Percentiles rank a stretch among this genome's conserved stretches.
phyloP scores from a whole-genome alignment of 768 basidiomycete genomes.

The Phanerodontia chrysosporium region DNA sequence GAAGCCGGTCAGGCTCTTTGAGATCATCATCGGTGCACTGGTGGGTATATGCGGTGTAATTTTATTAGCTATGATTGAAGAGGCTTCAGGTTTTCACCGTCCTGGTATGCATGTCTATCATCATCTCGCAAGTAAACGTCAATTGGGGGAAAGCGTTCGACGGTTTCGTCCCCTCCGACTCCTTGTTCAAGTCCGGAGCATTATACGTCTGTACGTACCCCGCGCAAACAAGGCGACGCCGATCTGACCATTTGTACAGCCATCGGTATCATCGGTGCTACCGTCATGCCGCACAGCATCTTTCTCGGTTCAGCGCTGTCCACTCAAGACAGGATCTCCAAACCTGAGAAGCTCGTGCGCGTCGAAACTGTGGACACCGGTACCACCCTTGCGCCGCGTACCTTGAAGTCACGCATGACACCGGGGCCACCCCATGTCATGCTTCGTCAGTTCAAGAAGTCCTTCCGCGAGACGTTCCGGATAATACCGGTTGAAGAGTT shows the following conservation, averaged over 20 bases:
- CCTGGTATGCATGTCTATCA: constrained; percentile 71
- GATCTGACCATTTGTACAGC: constrained; percentile 31
- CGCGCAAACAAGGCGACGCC: not conserved
- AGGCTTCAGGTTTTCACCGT: constrained; percentile 38
- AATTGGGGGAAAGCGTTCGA: constrained; percentile 71
- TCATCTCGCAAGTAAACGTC: constrained; percentile 68
- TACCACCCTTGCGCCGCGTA: not conserved
- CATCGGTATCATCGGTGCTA: constrained; percentile 76
- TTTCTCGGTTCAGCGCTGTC: constrained; percentile 85
- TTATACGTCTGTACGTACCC: constrained; percentile 65
- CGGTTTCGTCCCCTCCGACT: constrained; percentile 73
- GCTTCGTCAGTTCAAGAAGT: not conserved
- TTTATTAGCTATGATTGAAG: not conserved
- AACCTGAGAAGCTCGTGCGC: constrained; percentile 13
- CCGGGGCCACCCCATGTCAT: not conserved
- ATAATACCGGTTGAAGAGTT: constrained; percentile 22
- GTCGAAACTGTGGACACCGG: constrained; percentile 11
- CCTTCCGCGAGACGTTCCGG: constrained; percentile 19
- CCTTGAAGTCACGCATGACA: not conserved
- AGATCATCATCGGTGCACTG: constrained; percentile 56
- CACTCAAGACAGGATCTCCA: constrained; percentile 68
- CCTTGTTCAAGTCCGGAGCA: constrained; percentile 49
- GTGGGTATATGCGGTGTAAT: constrained; percentile 33
- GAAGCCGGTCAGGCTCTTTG: constrained; percentile 62
- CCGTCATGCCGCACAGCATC: constrained; percentile 92